Conservation (phyloP, 371 early-diverging fungal genomes). For the Actinomucor elegans region DNA sequence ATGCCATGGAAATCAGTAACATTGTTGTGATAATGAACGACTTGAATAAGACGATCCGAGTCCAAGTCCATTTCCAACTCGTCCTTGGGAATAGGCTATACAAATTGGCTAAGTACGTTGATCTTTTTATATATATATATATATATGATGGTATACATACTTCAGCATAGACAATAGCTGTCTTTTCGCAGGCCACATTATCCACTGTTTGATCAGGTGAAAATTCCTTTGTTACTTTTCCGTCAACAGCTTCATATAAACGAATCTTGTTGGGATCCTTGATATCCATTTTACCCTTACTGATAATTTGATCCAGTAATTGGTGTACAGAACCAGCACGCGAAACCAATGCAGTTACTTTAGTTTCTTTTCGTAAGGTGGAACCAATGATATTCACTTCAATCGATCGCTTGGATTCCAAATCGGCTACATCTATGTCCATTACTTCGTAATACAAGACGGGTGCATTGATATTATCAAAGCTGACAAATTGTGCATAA, state of each 20-base stretch:
- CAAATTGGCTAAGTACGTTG: not conserved
- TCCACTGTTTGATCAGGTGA: conserved; percentile 41
- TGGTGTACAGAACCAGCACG: conserved; percentile 58
- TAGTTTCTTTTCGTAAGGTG: conserved; percentile 29
- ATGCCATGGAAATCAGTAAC: conserved; percentile 70
- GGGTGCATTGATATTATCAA: conserved; percentile 16
- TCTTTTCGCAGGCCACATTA: conserved; percentile 30
- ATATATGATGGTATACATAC: conserved; percentile 12
- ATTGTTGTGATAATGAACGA: conserved; percentile 78
- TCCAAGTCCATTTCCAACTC: conserved; percentile 47
- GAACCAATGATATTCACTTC: conserved; percentile 57
- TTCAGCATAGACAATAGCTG: conserved; percentile 36
- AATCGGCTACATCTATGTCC: conserved; percentile 73
- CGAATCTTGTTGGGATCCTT: conserved; percentile 31
- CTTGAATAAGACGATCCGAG: conserved; percentile 56
- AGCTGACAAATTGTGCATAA: conserved; percentile 9
- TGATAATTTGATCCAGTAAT: conserved; percentile 61
- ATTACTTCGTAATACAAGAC: conserved; percentile 76
- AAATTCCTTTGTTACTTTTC: conserved; percentile 41
- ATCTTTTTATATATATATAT: not conserved
- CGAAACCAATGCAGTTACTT: conserved; percentile 57
- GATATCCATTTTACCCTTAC: conserved; percentile 43
- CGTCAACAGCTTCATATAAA: conserved; percentile 40
- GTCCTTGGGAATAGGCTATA: conserved; percentile 64
- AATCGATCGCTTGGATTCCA: conserved; percentile 70